A percentile compares a stretch with the other conserved stretches of the same genome.
These are phyloP conservation scores for Phytophthora tubulina DNA, from an alignment of 352 stramenopile species.

Conservation along the genomic window DNA sequence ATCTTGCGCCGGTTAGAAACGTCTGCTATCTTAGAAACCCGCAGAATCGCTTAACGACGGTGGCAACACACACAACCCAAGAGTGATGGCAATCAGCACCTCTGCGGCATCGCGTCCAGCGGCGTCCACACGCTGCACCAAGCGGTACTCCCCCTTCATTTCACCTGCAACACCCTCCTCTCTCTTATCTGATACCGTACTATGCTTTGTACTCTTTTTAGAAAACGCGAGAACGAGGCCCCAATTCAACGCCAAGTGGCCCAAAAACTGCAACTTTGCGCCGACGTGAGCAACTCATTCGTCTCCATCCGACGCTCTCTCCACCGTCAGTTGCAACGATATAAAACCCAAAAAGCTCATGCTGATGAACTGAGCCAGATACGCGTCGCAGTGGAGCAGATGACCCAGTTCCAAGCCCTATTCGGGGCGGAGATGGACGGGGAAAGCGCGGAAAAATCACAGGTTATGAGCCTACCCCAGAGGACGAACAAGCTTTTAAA, in stretches of 20 bases:
- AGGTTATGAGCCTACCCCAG: slow-evolving; percentile 19
- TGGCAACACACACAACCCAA: background rate
- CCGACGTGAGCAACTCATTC: slow-evolving; percentile 27
- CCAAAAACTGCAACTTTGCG: slow-evolving; percentile 24
- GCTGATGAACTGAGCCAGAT: slow-evolving; percentile 18
- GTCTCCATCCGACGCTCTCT: slow-evolving; percentile 4
- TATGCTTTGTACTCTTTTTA: background rate
- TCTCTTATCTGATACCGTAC: background rate
- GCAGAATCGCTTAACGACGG: too few relatives aligned
- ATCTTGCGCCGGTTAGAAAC: too few relatives aligned
- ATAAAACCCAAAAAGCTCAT: slow-evolving; percentile 15
- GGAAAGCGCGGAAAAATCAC: background rate
- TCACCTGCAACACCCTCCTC: background rate
- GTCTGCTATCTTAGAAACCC: too few relatives aligned
- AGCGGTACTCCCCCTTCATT: slow-evolving; percentile 15
- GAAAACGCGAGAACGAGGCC: slow-evolving; percentile 56
- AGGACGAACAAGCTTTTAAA: slow-evolving; percentile 33
- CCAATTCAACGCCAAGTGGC: slow-evolving; percentile 60
- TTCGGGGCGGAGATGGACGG: slow-evolving; percentile 26
- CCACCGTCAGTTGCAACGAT: slow-evolving; percentile 13
- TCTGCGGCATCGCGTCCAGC: slow-evolving; percentile 28
- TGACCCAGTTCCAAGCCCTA: slow-evolving; percentile 26
- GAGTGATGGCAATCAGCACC: background rate
- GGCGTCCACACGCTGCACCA: background rate
- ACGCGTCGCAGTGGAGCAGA: slow-evolving; percentile 27